These are phyloP conservation scores for Ogataea degrootiae DNA, from an alignment of 805 yeast genomes.

Conservation along the genomic window DNA sequence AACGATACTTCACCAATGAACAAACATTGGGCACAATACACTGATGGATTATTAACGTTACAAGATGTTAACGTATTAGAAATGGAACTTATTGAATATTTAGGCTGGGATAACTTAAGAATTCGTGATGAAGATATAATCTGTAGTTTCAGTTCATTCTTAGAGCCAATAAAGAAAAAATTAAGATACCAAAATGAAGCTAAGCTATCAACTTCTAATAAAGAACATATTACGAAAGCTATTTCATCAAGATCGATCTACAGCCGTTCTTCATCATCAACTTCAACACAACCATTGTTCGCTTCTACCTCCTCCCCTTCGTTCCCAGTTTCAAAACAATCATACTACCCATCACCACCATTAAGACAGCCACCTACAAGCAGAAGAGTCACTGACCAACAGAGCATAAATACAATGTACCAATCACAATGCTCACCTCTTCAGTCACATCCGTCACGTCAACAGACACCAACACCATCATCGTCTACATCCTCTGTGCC, in stretches of 20 bases:
- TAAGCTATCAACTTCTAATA: constrained; percentile 3
- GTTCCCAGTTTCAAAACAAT: background rate
- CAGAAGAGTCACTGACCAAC: constrained; percentile 11
- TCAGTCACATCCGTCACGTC: background rate
- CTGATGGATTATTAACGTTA: constrained; percentile 74
- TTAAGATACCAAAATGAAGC: constrained; percentile 26
- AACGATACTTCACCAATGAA: constrained; percentile 94
- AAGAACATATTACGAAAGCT: constrained; percentile 4
- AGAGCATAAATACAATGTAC: constrained; percentile 11
- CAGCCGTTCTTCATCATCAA: constrained; percentile 10
- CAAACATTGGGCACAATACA: constrained; percentile 93
- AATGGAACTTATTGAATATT: constrained; percentile 73
- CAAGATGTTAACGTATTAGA: constrained; percentile 88
- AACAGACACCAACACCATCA: constrained; percentile 13
- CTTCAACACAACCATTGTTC: constrained; percentile 3
- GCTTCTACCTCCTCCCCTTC: background rate
- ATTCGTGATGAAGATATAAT: constrained; percentile 68
- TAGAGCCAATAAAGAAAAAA: constrained; percentile 63
- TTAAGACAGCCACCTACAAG: background rate
- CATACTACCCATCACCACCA: background rate
- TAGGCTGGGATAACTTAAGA: constrained; percentile 75
- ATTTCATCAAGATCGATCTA: background rate
- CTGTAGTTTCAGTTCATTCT: constrained; percentile 66
- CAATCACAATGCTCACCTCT: constrained; percentile 4
- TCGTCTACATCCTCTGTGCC: constrained; percentile 35